Percentiles rank a stretch among this genome's conserved stretches.
Conservation (phyloP, 768 basidiomycete species). For the Mrakia frigida region DNA sequence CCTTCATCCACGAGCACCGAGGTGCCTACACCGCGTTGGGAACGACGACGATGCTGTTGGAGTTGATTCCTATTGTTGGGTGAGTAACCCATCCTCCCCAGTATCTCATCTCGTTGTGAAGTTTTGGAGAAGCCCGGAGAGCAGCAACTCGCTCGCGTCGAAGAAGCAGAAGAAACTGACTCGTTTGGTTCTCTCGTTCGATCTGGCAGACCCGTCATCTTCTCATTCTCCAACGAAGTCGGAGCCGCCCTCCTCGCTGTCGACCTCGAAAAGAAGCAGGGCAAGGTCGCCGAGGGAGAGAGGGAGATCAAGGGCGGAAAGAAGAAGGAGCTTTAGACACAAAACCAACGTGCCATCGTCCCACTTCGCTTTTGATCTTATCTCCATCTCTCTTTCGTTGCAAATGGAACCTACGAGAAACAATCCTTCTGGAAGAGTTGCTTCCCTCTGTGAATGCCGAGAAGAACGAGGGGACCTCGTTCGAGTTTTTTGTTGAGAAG, state of each 20-base stretch:
- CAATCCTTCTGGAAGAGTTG: too few relatives aligned
- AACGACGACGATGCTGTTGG: slow-evolving; percentile 17
- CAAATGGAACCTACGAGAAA: too few relatives aligned
- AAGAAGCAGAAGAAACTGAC: background rate
- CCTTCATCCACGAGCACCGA: slow-evolving; percentile 23
- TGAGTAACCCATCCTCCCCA: background rate
- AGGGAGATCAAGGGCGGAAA: slow-evolving; percentile 16
- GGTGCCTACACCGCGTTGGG: slow-evolving; percentile 27
- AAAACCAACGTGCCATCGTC: too few relatives aligned
- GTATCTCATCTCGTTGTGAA: too few relatives aligned
- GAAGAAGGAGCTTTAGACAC: slow-evolving; percentile 2
- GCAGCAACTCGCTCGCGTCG: too few relatives aligned
- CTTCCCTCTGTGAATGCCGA: too few relatives aligned
- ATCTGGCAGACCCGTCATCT: background rate
- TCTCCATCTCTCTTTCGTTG: too few relatives aligned
- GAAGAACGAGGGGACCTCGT: too few relatives aligned
- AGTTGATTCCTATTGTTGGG: slow-evolving; percentile 26
- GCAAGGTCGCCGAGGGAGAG: slow-evolving; percentile 30
- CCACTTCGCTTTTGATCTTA: too few relatives aligned
- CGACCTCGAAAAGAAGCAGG: slow-evolving; percentile 26
- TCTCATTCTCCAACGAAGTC: slow-evolving; percentile 19
- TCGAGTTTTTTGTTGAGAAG: too few relatives aligned
- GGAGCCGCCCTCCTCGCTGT: slow-evolving; percentile 29
- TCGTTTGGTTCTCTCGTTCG: background rate
- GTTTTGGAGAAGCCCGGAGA: too few relatives aligned